Evolutionary conservation across 1,139 yeast genomes (phyloP).

Genomic region (Magnusiomyces fungicola): DNA sequence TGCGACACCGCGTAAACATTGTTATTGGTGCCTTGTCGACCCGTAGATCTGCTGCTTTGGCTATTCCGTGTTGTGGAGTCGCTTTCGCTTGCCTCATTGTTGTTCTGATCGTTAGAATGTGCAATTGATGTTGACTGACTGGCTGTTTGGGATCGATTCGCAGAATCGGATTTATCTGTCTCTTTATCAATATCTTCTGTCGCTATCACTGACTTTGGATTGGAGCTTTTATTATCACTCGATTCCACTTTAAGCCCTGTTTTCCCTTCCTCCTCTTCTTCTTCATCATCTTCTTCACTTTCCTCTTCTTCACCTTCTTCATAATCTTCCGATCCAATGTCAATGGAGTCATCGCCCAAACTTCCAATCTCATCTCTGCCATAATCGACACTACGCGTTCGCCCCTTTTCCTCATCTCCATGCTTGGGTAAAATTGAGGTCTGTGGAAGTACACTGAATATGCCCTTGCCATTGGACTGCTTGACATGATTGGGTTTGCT

Average conservation of each 20-base stretch:
- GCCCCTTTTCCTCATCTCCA: not conserved
- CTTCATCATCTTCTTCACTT: not conserved
- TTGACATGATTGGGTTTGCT: not conserved
- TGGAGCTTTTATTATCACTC: too few relatives aligned
- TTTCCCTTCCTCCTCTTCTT: not conserved
- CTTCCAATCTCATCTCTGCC: not conserved
- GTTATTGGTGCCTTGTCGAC: too few relatives aligned
- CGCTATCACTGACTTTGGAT: too few relatives aligned
- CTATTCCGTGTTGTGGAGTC: too few relatives aligned
- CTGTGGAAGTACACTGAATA: not conserved
- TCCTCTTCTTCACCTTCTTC: not conserved
- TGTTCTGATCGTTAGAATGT: not conserved
- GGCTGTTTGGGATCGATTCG: too few relatives aligned
- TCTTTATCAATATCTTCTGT: too few relatives aligned
- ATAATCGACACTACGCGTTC: not conserved
- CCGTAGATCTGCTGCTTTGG: too few relatives aligned
- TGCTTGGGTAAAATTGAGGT: not conserved
- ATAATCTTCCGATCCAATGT: not conserved
- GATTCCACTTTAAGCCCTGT: too few relatives aligned
- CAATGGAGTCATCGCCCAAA: not conserved
- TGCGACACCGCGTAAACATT: too few relatives aligned
- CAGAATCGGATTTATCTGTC: too few relatives aligned
- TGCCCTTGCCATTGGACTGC: conserved; percentile 1
- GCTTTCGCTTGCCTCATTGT: not conserved
- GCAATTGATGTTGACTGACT: not conserved